Conservation (phyloP, 176 grass and related monocot species). For the Oryza rufipogon region DNA sequence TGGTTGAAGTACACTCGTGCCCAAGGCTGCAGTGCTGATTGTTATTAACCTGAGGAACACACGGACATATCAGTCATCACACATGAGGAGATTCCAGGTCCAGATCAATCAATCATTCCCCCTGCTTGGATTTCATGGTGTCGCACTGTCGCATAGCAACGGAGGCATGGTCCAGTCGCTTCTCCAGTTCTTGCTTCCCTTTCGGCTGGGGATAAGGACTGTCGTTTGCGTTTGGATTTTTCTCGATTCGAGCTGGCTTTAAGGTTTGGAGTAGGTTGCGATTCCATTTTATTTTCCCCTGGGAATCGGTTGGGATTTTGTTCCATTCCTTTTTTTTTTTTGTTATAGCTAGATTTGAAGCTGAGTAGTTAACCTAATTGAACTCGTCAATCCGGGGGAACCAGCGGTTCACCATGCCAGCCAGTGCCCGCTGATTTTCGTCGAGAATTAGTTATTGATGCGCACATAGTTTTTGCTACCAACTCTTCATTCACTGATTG, state of each 20-base stretch:
- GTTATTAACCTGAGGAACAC: conserved; percentile 5
- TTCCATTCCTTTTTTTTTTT: background rate
- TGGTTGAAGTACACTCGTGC: background rate
- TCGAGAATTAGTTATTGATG: background rate
- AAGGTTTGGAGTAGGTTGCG: conserved; percentile 33
- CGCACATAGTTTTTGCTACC: background rate
- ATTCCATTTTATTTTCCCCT: background rate
- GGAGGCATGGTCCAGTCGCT: background rate
- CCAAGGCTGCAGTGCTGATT: background rate
- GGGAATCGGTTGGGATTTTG: conserved; percentile 4
- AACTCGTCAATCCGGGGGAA: background rate
- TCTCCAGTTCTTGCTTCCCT: background rate
- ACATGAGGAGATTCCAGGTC: background rate
- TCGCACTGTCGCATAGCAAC: conserved; percentile 1
- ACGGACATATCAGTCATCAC: background rate
- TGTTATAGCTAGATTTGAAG: conserved; percentile 6
- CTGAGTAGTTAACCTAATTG: conserved; percentile 1
- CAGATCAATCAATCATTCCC: conserved; percentile 2
- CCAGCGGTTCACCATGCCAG: conserved; percentile 9
- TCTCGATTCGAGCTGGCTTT: conserved; percentile 9
- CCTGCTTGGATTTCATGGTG: conserved; percentile 9
- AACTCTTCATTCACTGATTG: conserved; percentile 1
- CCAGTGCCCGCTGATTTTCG: conserved; percentile 5
- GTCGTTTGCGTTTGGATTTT: conserved; percentile 5
- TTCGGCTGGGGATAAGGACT: background rate